Evolutionary conservation across 345 rosid genomes (phyloP).

Genomic region (Corchorus olitorius): DNA sequence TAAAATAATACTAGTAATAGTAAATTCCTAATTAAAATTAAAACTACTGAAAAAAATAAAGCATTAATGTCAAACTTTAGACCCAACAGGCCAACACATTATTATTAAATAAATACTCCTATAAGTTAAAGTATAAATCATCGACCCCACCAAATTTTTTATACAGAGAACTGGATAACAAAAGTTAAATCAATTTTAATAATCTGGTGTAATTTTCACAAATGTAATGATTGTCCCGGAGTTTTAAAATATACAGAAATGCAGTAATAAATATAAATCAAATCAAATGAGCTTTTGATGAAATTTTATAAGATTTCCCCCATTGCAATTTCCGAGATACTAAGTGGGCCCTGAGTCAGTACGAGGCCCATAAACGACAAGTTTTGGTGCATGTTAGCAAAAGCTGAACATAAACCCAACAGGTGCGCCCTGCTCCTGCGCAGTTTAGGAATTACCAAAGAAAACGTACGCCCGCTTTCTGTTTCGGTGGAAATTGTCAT

Average conservation of each 20-base stretch:
- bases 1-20: not conserved
- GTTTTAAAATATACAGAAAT: not conserved
- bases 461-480: not conserved
- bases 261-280: not conserved
- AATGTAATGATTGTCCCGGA: not conserved
- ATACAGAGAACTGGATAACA: no score
- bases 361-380: conserved; percentile 20
- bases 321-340: conserved; percentile 22
- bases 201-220: conserved; percentile 3
- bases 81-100: not conserved
- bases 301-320: not conserved
- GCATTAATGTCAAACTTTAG: not conserved
- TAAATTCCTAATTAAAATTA: no score
- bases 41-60: not conserved
- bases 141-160: not conserved
- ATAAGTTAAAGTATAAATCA: not conserved
- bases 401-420: not conserved
- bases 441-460: not conserved
- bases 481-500: not conserved
- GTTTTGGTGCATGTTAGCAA: not conserved
- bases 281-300: not conserved
- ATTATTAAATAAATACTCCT: not conserved
- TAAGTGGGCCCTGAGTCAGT: conserved; percentile 5
- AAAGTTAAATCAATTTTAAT: no score
- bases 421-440: not conserved